Conservation (phyloP, 2,329 filamentous ascomycete genomes). For the Rutstroemia sp. region DNA sequence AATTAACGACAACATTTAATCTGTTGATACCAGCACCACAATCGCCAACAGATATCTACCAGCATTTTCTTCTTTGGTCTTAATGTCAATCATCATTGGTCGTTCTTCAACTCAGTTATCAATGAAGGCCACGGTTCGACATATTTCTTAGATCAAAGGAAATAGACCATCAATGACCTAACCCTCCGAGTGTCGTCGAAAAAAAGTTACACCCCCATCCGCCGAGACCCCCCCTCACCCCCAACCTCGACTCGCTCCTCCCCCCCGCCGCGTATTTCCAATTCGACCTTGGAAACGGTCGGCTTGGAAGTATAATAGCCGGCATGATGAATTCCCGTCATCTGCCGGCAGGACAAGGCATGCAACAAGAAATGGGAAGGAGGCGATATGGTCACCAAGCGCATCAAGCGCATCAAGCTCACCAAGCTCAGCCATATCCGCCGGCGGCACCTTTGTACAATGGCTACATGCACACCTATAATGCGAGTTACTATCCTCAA, state of each 20-base stretch:
- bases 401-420: slow-evolving; percentile 8
- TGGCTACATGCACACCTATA: slow-evolving; percentile 43
- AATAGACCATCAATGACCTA: no score
- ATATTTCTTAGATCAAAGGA: no score
- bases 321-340: slow-evolving; percentile 71
- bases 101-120: no score
- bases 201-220: background rate
- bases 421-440: slow-evolving; percentile 37
- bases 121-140: no score
- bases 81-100: no score
- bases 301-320: slow-evolving; percentile 43
- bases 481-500: slow-evolving; percentile 43
- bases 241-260: background rate
- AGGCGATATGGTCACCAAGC: slow-evolving; percentile 31
- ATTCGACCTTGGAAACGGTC: slow-evolving; percentile 20
- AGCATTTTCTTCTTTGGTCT: no score
- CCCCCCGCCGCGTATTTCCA: slow-evolving; percentile 12
- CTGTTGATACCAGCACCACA: no score
- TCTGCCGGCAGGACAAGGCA: slow-evolving; percentile 68
- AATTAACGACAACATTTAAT: no score
- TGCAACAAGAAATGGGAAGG: slow-evolving; percentile 28
- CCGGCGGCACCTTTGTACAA: slow-evolving; percentile 39
- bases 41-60: no score
- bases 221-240: background rate
- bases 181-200: background rate